Conservation (phyloP, 2,329 filamentous ascomycete genomes). For the Aureobasidium sp. region DNA sequence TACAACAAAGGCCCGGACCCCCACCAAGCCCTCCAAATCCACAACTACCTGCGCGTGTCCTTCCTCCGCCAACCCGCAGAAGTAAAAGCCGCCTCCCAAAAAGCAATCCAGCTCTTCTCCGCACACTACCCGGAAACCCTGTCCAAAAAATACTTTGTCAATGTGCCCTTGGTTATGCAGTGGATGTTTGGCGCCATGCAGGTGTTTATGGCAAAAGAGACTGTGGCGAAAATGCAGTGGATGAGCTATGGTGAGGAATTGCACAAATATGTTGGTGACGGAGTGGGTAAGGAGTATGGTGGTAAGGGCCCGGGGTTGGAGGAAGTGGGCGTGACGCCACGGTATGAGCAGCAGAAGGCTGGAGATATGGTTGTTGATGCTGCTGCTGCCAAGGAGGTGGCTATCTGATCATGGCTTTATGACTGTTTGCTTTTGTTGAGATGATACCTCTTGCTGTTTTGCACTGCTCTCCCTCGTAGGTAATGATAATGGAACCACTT, state of each 20-base stretch:
- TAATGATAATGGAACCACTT: neutral
- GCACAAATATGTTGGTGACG: constrained; percentile 54
- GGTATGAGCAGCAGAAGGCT: constrained; percentile 21
- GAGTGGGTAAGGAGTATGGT: constrained; percentile 69
- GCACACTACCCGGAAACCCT: constrained; percentile 84
- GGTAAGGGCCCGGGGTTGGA: constrained; percentile 55
- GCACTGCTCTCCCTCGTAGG: neutral
- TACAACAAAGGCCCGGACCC: constrained; percentile 60
- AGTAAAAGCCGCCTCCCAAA: constrained; percentile 66
- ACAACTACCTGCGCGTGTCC: constrained; percentile 83
- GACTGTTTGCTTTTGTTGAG: neutral
- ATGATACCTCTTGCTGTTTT: neutral
- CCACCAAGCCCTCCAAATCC: constrained; percentile 86
- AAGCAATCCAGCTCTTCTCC: constrained; percentile 74
- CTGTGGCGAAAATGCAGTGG: constrained; percentile 42
- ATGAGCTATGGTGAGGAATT: constrained; percentile 56
- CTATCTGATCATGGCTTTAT: neutral
- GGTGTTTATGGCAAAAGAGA: constrained; percentile 40
- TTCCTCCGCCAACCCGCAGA: constrained; percentile 75
- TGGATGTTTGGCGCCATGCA: constrained; percentile 51
- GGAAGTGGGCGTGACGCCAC: constrained; percentile 35
- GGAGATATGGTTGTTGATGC: neutral
- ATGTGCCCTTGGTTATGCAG: constrained; percentile 84
- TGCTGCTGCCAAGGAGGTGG: constrained; percentile 1
- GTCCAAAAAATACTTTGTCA: constrained; percentile 90